phyloP scores from a whole-genome alignment of 1,284 basidiomycete genomes.

The Takashimella koratensis region DNA sequence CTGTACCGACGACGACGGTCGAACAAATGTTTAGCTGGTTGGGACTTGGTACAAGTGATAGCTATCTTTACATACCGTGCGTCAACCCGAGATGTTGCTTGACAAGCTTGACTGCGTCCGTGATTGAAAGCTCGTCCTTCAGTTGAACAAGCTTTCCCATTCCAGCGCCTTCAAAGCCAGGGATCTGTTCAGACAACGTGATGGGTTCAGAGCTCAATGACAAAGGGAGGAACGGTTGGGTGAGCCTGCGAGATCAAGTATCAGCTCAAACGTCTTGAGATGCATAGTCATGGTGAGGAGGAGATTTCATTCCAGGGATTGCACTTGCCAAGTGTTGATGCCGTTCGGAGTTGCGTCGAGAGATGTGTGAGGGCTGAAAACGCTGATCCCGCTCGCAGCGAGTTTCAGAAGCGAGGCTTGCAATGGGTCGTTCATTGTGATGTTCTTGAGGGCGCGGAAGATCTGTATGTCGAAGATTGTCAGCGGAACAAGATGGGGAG shows the following conservation, averaged over 20 bases:
- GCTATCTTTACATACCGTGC: slow-evolving; percentile 64
- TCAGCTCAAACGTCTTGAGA: neutral
- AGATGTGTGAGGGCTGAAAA: slow-evolving; percentile 84
- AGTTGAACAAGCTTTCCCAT: slow-evolving; percentile 66
- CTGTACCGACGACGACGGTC: slow-evolving; percentile 50
- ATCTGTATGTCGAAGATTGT: no score
- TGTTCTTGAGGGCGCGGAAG: slow-evolving; percentile 71
- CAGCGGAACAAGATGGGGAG: no score
- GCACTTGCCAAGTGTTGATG: slow-evolving; percentile 69
- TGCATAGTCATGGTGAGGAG: slow-evolving; percentile 19
- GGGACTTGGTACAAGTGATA: neutral
- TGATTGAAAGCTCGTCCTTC: slow-evolving; percentile 44
- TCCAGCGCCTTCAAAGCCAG: slow-evolving; percentile 53
- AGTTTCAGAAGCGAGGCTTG: slow-evolving; percentile 76
- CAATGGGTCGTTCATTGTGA: slow-evolving; percentile 74
- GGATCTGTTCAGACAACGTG: slow-evolving; percentile 16
- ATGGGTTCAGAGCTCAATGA: slow-evolving; percentile 22
- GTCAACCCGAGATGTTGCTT: slow-evolving; percentile 65
- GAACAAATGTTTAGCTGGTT: neutral
- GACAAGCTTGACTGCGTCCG: slow-evolving; percentile 61
- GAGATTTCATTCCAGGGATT: no score
- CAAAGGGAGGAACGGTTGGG: neutral
- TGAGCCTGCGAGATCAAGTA: neutral
- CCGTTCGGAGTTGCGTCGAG: slow-evolving; percentile 77
- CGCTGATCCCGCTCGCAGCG: slow-evolving; percentile 72